Evolutionary conservation across 768 basidiomycete species (phyloP).

Genomic region (Boletus edulis): DNA sequence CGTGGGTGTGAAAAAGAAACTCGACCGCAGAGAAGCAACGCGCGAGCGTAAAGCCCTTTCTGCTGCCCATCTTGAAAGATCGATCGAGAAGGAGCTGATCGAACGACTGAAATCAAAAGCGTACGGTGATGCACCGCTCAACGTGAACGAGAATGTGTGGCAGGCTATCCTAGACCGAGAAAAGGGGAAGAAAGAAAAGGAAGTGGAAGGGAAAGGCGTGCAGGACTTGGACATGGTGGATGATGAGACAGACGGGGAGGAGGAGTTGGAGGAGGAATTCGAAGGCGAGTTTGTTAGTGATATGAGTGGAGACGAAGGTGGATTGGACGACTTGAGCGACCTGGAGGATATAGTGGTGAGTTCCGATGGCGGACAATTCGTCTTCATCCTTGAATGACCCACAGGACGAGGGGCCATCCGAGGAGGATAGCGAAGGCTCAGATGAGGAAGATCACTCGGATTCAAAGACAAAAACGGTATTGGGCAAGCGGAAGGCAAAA

Average conservation of each 20-base stretch:
- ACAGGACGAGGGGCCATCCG: slow-evolving; percentile 35
- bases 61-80: slow-evolving; percentile 91
- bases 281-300: slow-evolving; percentile 60
- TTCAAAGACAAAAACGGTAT: slow-evolving; percentile 42
- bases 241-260: slow-evolving; percentile 56
- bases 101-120: slow-evolving; percentile 95
- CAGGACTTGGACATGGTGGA: slow-evolving; percentile 43
- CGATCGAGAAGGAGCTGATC: slow-evolving; percentile 94
- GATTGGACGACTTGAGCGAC: slow-evolving; percentile 44
- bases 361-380: slow-evolving; percentile 6
- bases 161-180: slow-evolving; percentile 86
- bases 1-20: slow-evolving; percentile 95
- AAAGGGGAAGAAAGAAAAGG: slow-evolving; percentile 44
- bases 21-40: slow-evolving; percentile 87
- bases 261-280: slow-evolving; percentile 51
- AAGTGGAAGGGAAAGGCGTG: slow-evolving; percentile 37
- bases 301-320: slow-evolving; percentile 48
- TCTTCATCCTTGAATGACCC: slow-evolving; percentile 18
- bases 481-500: slow-evolving; percentile 70
- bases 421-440: slow-evolving; percentile 43
- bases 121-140: slow-evolving; percentile 95
- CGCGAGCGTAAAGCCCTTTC: slow-evolving; percentile 95
- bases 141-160: slow-evolving; percentile 98
- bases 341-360: slow-evolving; percentile 68
- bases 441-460: slow-evolving; percentile 37